Conservation (phyloP, 305 asterid species). For the Fraxinus platypoda region DNA sequence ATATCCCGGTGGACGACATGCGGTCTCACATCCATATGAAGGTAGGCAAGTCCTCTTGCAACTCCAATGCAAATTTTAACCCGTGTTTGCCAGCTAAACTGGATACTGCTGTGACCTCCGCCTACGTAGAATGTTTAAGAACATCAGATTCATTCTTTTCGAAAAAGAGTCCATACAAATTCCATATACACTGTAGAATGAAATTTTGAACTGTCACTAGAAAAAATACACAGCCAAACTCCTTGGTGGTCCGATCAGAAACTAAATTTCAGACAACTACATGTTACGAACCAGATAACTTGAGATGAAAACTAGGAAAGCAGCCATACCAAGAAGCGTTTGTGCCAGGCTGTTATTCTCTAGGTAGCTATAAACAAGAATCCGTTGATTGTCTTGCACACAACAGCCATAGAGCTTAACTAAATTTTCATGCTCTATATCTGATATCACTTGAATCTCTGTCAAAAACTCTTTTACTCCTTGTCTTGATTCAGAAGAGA, state of each 20-base stretch:
- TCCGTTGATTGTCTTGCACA: slow-evolving; percentile 73
- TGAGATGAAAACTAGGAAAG: slow-evolving; percentile 8
- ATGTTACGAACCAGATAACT: neutral
- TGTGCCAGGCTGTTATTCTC: slow-evolving; percentile 84
- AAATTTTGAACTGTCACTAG: neutral
- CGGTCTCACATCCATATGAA: slow-evolving; percentile 89
- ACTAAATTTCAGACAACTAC: neutral
- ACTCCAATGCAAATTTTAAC: slow-evolving; percentile 69
- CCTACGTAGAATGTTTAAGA: slow-evolving; percentile 37
- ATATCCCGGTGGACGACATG: slow-evolving; percentile 87
- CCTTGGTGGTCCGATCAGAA: neutral
- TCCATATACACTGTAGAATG: neutral
- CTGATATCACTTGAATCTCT: slow-evolving; percentile 83
- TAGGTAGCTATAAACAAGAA: slow-evolving; percentile 83
- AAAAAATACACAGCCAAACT: neutral
- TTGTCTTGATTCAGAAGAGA: slow-evolving; percentile 74
- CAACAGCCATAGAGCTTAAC: slow-evolving; percentile 94
- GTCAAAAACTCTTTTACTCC: slow-evolving; percentile 87
- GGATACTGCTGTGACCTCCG: slow-evolving; percentile 37
- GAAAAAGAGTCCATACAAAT: neutral
- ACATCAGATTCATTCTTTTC: neutral
- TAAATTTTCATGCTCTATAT: slow-evolving; percentile 70
- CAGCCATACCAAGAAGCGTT: slow-evolving; percentile 77
- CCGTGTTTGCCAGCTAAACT: slow-evolving; percentile 71
- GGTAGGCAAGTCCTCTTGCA: slow-evolving; percentile 84